Evolutionary conservation across 2,329 filamentous ascomycete genomes (phyloP).

Genomic region (Septoria petroselini): DNA sequence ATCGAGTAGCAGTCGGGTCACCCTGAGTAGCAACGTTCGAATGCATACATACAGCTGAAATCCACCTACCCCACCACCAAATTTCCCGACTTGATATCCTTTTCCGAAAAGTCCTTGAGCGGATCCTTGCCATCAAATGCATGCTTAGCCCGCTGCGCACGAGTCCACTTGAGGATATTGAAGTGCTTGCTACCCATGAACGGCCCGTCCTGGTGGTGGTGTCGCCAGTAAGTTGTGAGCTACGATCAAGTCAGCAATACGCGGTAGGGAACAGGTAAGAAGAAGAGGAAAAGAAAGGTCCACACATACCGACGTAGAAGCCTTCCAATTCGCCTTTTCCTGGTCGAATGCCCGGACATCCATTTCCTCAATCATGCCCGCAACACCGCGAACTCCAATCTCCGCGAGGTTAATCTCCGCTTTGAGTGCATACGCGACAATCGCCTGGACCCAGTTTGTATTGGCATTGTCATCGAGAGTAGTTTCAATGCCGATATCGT

Average conservation of each 20-base stretch:
- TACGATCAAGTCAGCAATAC: not conserved
- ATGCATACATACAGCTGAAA: too few relatives aligned
- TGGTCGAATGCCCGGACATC: not conserved
- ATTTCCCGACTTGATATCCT: constrained; percentile 2
- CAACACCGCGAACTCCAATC: constrained; percentile 3
- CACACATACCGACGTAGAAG: not conserved
- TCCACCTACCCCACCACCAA: not conserved
- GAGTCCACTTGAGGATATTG: constrained; percentile 20
- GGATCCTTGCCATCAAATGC: constrained; percentile 22
- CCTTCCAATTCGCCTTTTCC: not conserved
- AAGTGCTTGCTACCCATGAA: constrained; percentile 17
- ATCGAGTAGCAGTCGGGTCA: too few relatives aligned
- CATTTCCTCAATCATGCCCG: not conserved
- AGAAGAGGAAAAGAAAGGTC: too few relatives aligned
- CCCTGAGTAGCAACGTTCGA: too few relatives aligned
- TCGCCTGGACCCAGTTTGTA: constrained; percentile 5
- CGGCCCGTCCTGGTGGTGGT: not conserved
- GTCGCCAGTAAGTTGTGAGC: not conserved
- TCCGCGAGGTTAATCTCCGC: constrained; percentile 10
- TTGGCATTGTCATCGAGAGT: not conserved
- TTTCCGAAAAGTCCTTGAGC: constrained; percentile 11
- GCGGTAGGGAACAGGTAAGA: too few relatives aligned
- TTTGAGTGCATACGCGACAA: constrained; percentile 11
- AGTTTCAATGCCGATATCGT: not conserved
- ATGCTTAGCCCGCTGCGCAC: constrained; percentile 15